A percentile compares a stretch with the other conserved stretches of the same genome.
These are phyloP conservation scores for Nepenthes gracilis DNA, from an alignment of 148 eudicot genomes.

Conservation along the genomic window DNA sequence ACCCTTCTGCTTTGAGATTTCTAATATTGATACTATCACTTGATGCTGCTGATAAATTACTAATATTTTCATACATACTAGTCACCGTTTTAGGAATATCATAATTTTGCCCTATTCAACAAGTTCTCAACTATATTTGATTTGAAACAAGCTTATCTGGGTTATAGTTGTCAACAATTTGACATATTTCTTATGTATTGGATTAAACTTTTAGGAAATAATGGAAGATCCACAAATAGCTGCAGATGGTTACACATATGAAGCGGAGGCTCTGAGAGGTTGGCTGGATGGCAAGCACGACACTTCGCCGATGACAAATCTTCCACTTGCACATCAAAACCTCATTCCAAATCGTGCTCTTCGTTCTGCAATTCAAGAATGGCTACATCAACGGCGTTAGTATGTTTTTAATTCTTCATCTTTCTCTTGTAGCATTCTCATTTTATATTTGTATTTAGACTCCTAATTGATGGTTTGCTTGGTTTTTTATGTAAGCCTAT, in stretches of 20 bases:
- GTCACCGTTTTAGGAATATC: too few relatives aligned
- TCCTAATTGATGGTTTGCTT: neutral
- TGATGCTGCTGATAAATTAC: too few relatives aligned
- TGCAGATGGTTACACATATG: conserved; percentile 38
- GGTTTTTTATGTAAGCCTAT: too few relatives aligned
- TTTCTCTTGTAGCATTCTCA: neutral
- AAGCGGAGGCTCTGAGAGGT: conserved; percentile 64
- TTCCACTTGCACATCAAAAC: conserved; percentile 38
- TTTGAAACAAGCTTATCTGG: neutral
- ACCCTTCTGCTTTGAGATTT: too few relatives aligned
- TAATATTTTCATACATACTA: too few relatives aligned
- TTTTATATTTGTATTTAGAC: neutral
- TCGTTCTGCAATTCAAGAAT: conserved; percentile 91
- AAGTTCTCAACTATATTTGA: too few relatives aligned
- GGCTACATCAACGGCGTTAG: conserved; percentile 28
- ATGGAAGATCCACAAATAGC: conserved; percentile 23
- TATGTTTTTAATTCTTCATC: neutral
- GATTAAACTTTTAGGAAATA: conserved; percentile 6
- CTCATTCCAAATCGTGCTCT: conserved; percentile 72
- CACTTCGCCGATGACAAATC: conserved; percentile 85
- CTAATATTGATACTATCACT: too few relatives aligned
- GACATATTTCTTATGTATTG: neutral
- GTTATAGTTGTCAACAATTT: neutral
- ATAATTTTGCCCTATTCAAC: too few relatives aligned
- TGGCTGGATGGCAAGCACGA: conserved; percentile 83